Evolutionary conservation across 495 filamentous ascomycete genomes (phyloP).

Genomic region (Aspergillus heteromorphus): DNA sequence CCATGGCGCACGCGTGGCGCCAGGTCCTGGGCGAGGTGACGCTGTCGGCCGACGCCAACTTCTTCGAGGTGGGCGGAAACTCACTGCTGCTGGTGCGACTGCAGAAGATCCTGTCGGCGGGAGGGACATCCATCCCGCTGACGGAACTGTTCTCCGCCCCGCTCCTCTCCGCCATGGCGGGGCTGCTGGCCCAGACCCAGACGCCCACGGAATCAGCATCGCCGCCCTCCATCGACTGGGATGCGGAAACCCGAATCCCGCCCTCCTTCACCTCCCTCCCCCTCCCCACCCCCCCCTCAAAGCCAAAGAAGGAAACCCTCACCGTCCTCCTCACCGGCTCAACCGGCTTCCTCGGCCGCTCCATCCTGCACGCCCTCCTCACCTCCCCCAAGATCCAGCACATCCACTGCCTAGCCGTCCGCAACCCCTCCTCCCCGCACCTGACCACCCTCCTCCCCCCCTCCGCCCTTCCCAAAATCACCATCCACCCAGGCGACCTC

Average conservation of each 20-base stretch:
- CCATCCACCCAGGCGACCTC: not conserved
- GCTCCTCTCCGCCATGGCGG: constrained; percentile 1
- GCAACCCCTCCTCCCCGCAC: no score
- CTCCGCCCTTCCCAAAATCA: not conserved
- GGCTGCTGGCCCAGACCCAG: no score
- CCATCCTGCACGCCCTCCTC: not conserved
- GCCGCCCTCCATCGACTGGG: not conserved
- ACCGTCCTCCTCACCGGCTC: constrained; percentile 1
- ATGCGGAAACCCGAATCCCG: not conserved
- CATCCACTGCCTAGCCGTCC: constrained; percentile 4
- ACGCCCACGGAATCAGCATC: not conserved
- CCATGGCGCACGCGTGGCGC: not conserved
- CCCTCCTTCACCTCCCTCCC: not conserved
- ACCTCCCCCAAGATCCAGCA: not conserved
- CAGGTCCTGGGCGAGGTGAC: not conserved
- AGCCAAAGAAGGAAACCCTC: not conserved
- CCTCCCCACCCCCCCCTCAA: not conserved
- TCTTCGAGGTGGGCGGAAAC: constrained; percentile 27
- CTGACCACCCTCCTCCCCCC: not conserved
- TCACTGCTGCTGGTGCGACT: constrained; percentile 23
- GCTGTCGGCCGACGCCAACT: constrained; percentile 10
- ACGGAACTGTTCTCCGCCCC: not conserved
- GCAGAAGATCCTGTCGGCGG: constrained; percentile 11
- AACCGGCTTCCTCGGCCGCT: constrained; percentile 1
- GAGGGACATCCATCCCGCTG: not conserved